These are phyloP conservation scores for Strigomonas galati DNA, from an alignment of 208 protist species.

Conservation along the genomic window DNA sequence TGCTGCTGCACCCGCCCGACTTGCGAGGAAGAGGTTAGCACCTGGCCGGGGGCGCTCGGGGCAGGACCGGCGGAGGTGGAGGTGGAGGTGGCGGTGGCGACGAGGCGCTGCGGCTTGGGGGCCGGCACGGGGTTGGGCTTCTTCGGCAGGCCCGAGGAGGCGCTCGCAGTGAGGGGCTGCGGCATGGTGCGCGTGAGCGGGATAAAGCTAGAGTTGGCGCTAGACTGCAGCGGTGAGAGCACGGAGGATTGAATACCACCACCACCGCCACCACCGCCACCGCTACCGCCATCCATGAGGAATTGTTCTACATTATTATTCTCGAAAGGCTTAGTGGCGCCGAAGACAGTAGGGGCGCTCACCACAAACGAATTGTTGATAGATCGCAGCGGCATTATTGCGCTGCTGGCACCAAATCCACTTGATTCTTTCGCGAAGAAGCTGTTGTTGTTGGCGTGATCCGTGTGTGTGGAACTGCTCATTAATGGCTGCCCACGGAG, in stretches of 20 bases:
- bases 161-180: not conserved
- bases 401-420: no score
- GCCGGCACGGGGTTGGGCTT: not conserved
- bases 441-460: no score
- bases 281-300: conserved; percentile 18
- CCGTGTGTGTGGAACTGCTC: no score
- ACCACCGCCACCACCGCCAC: not conserved
- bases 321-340: conserved; percentile 36
- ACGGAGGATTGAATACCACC: no score
- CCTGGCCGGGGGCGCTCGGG: no score
- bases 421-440: no score
- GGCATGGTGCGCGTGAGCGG: conserved; percentile 14
- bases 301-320: conserved; percentile 34
- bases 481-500: no score
- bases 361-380: conserved; percentile 50
- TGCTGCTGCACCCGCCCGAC: conserved; percentile 2
- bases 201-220: conserved; percentile 30
- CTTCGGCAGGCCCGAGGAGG: conserved; percentile 1
- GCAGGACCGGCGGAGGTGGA: not conserved
- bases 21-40: no score
- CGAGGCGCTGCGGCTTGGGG: conserved; percentile 8
- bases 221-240: conserved; percentile 9
- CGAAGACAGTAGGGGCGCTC: conserved; percentile 25
- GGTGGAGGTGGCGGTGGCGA: not conserved
- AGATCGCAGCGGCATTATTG: not conserved